Base-by-base conservation (phyloP, 1,139 yeast genomes). In the Debaryomyces subglobosus region DNA sequence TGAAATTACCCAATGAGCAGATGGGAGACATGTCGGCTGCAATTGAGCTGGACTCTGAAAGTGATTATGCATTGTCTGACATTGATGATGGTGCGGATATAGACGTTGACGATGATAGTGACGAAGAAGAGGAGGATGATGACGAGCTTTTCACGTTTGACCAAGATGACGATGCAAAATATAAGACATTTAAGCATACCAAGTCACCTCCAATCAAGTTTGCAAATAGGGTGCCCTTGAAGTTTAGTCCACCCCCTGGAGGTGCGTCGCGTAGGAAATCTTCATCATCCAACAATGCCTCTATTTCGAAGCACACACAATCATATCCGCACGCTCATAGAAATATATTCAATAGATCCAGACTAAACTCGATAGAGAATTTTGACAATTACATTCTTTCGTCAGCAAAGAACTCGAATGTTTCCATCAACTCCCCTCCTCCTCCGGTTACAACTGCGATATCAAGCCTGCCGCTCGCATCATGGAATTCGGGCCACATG, bases 41-140 rank as follows among this genome's bases (percentile, higher is more conserved):
- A n/a, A 67, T 73, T 39, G 72, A 68, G 34, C 69, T 70, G 43
- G 79, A 74, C 59, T 70, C 74, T 15, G 82, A 77, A 46, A 84
- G 74, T 45, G 82, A 78, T 48, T 72, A 72, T 49, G 77, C 69
- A 6, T 54, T 75, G 30, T 74, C 71, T 13, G 56, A 50, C 12
- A 60, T 56, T 4, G 60, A 59, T 13, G 61, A 60, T 23, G 52
- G 41, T 23, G 46, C 35, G n/a, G 48, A 48, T 20, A 47, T 35
- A 10, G 52, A 45, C 10, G 39, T 34, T 18, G 50, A 46, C 16
- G 51, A 43, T 27, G 54, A 49, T 21, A 48, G 47, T 18, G 48
- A 48, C 21, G 52, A 47, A 5, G 48, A 48, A 12, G 49, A 45
- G 8, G 51, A 50, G 25, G 51, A 48, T 23, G 56, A 47, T 18